Conservation (phyloP, 768 basidiomycete species). For the Lactarius deliciosus region DNA sequence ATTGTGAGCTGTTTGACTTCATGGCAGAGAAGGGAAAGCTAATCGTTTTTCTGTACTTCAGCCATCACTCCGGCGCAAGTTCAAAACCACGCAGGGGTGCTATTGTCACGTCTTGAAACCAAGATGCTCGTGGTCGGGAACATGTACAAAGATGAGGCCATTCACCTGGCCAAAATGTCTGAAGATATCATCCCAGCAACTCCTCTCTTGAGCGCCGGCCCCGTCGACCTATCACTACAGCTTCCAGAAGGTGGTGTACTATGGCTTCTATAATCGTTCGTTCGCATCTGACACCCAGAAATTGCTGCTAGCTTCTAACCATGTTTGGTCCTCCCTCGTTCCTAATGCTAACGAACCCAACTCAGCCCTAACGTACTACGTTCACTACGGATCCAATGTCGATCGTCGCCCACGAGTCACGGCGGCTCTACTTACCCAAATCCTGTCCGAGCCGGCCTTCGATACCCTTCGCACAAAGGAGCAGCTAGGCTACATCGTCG, state of each 20-base stretch:
- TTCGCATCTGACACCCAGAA: neutral
- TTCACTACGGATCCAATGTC: constrained; percentile 69
- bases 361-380: constrained; percentile 81
- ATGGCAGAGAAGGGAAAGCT: constrained; percentile 2
- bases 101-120: constrained; percentile 66
- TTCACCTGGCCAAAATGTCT: constrained; percentile 64
- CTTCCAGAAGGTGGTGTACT: constrained; percentile 60
- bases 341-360: constrained; percentile 87
- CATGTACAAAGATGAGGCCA: constrained; percentile 79
- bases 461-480: constrained; percentile 89
- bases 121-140: constrained; percentile 83
- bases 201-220: constrained; percentile 53
- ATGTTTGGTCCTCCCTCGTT: constrained; percentile 61
- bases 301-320: constrained; percentile 58
- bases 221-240: constrained; percentile 53
- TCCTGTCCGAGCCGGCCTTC: constrained; percentile 90
- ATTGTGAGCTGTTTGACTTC: constrained; percentile 49
- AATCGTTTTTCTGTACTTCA: constrained; percentile 35
- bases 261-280: neutral
- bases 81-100: constrained; percentile 52
- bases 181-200: constrained; percentile 63
- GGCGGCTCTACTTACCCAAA: constrained; percentile 72
- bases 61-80: constrained; percentile 74
- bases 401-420: constrained; percentile 66
- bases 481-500: constrained; percentile 93